Percentiles rank a stretch among this genome's conserved stretches.
phyloP scores from a whole-genome alignment of 2,329 filamentous ascomycete genomes.

The Ceratocystis colombiana region DNA sequence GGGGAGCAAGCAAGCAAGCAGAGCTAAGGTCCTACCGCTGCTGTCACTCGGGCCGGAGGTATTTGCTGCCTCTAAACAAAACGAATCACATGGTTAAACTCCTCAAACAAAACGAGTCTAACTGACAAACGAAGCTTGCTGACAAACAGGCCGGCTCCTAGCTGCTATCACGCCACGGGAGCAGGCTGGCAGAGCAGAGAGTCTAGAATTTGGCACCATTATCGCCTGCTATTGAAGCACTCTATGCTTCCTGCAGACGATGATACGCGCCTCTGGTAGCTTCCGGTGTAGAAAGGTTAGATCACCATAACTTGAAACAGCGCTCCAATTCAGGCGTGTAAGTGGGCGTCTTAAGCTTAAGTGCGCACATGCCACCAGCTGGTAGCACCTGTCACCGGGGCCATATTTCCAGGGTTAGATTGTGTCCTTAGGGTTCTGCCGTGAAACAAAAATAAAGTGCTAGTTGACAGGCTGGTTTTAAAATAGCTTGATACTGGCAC shows the following conservation, averaged over 20 bases:
- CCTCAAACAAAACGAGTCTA: no score
- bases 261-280: slow-evolving; percentile 8
- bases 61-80: background rate
- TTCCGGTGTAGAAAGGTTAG: slow-evolving; percentile 12
- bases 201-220: background rate
- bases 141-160: background rate
- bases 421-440: no score
- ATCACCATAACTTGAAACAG: slow-evolving; percentile 10
- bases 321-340: background rate
- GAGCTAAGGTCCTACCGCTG: no score
- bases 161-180: background rate
- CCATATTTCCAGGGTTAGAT: no score
- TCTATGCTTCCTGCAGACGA: slow-evolving; percentile 2
- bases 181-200: background rate
- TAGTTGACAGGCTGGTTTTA: no score
- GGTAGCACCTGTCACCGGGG: background rate
- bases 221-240: background rate
- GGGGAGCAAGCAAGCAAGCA: no score
- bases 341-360: background rate
- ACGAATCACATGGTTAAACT: background rate
- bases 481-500: no score
- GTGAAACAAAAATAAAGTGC: background rate
- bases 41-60: no score
- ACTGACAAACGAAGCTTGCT: no score
- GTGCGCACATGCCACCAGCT: background rate